Base-by-base conservation (phyloP, 345 rosid genomes). In the Eucalyptus curtisii region DNA sequence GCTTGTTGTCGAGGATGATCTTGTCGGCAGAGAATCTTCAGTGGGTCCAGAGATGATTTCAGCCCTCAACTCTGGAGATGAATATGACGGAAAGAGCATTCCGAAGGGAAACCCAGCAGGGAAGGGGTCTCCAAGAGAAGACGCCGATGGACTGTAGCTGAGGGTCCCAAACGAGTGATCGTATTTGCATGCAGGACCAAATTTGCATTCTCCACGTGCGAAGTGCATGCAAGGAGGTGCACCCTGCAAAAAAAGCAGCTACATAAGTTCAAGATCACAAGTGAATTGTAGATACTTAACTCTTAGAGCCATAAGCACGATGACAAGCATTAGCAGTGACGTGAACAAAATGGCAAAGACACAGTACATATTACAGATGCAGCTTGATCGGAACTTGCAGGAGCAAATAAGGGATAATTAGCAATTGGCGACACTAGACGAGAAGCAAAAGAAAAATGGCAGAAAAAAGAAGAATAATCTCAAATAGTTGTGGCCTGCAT, bases 61-160 rank as follows among this genome's bases (percentile, higher is more conserved):
- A 48, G 92, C 94, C 86, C 95, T 92, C 89, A 92, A 87, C 87
- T 93, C 97, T 86, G 97, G 89, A 44, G 95, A 94, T 44, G 97
- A 94, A 80, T 95, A 96, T 22, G 98, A 95, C 22, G 97, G 96
- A 82, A 96, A 94, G 11, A 94, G 91, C 79, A 95, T 94, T 80
- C 95, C 97, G 24, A 91, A 61, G 45, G 97, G 92, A 87, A 96
- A 93, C 88, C 97, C 98, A 76, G 94, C 95, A 44, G 96, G 95
- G 88, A 95, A 95, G 50, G 98, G 96, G 87, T 95, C 98, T 33
- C 92, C 91, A 48, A 97, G 94, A 37, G 98, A 96, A 91, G 98
- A 98, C 31, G 96, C 96, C 27, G 98, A 96, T 20, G 96, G 94
- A 88, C 94, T 96, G 95, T 95, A 95, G 90, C 95, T 94, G 40